Evolutionary conservation across 306 rosid species (phyloP).

Genomic region (Cicer arietinum): DNA sequence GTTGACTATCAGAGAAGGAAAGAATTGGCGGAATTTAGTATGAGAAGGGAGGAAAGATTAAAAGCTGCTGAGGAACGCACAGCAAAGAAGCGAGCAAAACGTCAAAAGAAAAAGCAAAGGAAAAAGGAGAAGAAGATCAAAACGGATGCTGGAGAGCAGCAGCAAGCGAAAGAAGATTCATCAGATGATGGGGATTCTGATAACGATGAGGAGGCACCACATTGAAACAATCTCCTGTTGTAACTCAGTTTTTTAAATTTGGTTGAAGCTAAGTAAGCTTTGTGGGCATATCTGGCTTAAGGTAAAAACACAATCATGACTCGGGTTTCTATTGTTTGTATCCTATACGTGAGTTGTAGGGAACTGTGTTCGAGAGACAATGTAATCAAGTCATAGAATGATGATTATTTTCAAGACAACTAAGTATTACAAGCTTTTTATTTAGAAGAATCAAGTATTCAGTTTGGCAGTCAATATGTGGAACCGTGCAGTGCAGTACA

Average conservation of each 20-base stretch:
- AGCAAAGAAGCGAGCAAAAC: constrained; percentile 77
- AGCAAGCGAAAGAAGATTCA: constrained; percentile 61
- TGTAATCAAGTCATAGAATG: constrained; percentile 15
- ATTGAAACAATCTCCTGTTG: constrained; percentile 44
- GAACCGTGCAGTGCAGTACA: not conserved
- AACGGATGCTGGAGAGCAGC: constrained; percentile 56
- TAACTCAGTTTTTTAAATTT: constrained; percentile 17
- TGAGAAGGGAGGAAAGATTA: constrained; percentile 87
- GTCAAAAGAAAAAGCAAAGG: constrained; percentile 88
- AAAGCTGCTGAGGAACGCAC: constrained; percentile 91
- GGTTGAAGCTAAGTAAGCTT: constrained; percentile 30
- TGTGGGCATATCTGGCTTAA: constrained; percentile 10
- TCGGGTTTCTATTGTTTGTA: constrained; percentile 21
- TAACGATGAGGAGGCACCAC: constrained; percentile 55
- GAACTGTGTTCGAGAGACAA: constrained; percentile 3
- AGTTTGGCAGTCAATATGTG: not conserved
- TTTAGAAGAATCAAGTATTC: not conserved
- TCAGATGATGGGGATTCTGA: constrained; percentile 69
- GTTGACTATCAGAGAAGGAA: constrained; percentile 81
- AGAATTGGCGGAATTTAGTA: constrained; percentile 69
- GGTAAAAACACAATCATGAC: constrained; percentile 28
- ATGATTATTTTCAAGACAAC: constrained; percentile 18
- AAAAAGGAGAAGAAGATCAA: constrained; percentile 73
- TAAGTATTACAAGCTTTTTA: not conserved
- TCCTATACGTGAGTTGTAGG: constrained; percentile 26